Conservation (phyloP, 1,139 yeast species). For the Taphrina deformans region DNA sequence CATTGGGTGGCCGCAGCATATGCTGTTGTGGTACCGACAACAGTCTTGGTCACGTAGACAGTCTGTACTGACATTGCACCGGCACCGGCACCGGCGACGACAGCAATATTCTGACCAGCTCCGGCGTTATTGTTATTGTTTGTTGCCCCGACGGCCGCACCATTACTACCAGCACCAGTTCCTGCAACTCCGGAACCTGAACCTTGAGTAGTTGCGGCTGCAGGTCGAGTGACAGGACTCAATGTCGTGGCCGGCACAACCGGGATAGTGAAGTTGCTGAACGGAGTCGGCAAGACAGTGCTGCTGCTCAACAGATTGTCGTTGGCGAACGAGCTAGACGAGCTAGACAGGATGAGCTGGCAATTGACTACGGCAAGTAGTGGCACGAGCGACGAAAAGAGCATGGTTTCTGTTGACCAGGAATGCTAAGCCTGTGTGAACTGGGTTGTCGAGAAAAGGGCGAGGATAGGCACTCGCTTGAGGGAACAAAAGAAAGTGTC, state of each 20-base stretch:
- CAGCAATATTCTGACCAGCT: not conserved
- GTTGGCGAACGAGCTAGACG: no score
- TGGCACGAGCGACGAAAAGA: not conserved
- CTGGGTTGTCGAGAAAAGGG: not conserved
- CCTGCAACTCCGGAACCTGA: not conserved
- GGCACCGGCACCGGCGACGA: not conserved
- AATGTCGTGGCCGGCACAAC: not conserved
- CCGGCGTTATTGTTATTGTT: not conserved
- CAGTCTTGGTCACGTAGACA: conserved; percentile 7
- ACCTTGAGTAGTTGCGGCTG: not conserved
- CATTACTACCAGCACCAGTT: not conserved
- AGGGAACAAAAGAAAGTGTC: not conserved
- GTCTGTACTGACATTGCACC: not conserved
- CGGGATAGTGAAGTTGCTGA: not conserved
- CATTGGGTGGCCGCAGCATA: not conserved
- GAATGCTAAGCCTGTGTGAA: not conserved
- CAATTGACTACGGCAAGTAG: not conserved
- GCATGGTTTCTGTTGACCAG: not conserved
- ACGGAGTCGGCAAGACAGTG: not conserved
- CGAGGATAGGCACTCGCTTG: not conserved
- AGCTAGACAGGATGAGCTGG: not conserved
- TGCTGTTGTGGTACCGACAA: not conserved
- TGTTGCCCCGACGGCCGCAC: not conserved
- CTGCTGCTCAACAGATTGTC: no score
- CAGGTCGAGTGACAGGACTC: not conserved